Evolutionary conservation across 441 rosid species (phyloP), one percentile per base, ranked within the genome.

Genomic region (Aleurites moluccanus): DNA sequence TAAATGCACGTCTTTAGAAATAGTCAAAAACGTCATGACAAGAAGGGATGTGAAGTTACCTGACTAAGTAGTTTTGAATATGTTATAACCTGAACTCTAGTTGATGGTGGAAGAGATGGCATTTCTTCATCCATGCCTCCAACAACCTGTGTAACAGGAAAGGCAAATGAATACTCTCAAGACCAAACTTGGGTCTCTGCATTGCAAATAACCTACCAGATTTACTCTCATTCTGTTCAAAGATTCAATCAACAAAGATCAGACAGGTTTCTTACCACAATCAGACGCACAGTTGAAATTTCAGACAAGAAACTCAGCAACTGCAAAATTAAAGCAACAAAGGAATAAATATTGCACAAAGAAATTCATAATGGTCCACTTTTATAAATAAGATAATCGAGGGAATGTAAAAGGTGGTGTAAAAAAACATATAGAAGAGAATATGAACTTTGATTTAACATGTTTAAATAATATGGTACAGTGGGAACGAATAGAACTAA

Each of bases 51-150:
- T 74, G 47, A 18, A 73, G 67, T 70, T 86, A 96, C 99, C 98
- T 93, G 94, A 82, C 88, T 85, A 63, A 92, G 85, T 78, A 96
- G 86, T 79, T 83, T 88, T 33, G 98, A 87, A 82, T 90, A 94
- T 69, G 98, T 80, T 59, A 96, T 81, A 78, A 94, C 81, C 77
- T 90, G 70, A 77, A 94, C 92, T 62, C 92, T 95, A 50, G 90
- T 45, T 65, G 97, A 80, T 42, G 93, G 64, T 78, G 97, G 97
- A 81, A 90, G 91, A 25, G 92, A 92, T 76, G 97, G 98, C 71
- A 94, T 80, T 80, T 88, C 85, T 78, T 94, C 96, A 78, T 90
- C 91, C 55, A 91, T 80, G 76, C 98, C 99, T 69, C 95, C 99
- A 82, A 96, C 98, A 82, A 96, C 98, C 99, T 96, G 82, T 70